A percentile compares a stretch with the other conserved stretches of the same genome.
These are phyloP conservation scores for Austroboletus rostrupii DNA, from an alignment of 1,284 basidiomycete species.

Conservation along the genomic window DNA sequence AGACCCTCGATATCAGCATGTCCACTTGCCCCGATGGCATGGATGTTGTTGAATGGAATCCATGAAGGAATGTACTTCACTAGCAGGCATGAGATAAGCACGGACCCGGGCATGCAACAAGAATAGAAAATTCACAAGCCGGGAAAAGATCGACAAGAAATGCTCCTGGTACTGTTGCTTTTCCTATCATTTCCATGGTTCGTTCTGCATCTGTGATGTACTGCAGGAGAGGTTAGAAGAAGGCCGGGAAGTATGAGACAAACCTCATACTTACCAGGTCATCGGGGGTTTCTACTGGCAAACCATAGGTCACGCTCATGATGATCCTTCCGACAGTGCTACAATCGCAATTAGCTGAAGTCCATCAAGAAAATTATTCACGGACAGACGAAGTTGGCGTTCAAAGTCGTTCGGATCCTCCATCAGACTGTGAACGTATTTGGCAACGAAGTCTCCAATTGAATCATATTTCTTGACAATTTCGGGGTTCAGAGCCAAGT, in stretches of 20 bases:
- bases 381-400: conserved; percentile 26
- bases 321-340: conserved; percentile 25
- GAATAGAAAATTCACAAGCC: conserved; percentile 9
- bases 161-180: conserved; percentile 22
- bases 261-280: conserved; percentile 11
- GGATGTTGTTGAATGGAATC: conserved; percentile 20
- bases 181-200: conserved; percentile 20
- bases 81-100: neutral
- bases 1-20: conserved; percentile 12
- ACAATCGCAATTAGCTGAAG: neutral
- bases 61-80: conserved; percentile 30
- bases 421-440: conserved; percentile 15
- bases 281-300: conserved; percentile 17
- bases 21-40: conserved; percentile 12
- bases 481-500: conserved; percentile 20
- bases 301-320: conserved; percentile 26
- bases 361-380: neutral
- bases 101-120: neutral
- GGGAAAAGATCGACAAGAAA: conserved; percentile 25
- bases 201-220: conserved; percentile 23
- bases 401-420: conserved; percentile 22
- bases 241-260: neutral
- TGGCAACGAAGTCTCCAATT: conserved; percentile 20
- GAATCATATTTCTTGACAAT: conserved; percentile 24
- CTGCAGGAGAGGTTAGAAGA: conserved; percentile 9